Percentiles rank a stretch among this genome's conserved stretches.
Conservation (phyloP, 805 yeast genomes). For the Myxozyma udenii region DNA sequence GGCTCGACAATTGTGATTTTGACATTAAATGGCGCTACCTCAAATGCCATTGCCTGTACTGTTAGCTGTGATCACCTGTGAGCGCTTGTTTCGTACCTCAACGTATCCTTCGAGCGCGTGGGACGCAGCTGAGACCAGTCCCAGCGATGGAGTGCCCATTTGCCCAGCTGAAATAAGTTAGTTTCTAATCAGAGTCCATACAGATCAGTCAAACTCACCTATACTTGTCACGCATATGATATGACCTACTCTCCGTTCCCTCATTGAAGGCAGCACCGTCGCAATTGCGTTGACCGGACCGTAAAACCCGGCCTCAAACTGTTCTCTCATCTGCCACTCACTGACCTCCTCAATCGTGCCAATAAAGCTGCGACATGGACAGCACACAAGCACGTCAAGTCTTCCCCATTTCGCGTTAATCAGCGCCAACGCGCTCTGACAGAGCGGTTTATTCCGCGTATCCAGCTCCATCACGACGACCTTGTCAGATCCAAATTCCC, state of each 20-base stretch:
- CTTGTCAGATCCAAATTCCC: conserved; percentile 10
- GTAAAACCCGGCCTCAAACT: conserved; percentile 27
- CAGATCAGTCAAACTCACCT: conserved; percentile 2
- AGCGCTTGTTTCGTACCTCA: conserved; percentile 18
- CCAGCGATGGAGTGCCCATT: conserved; percentile 35
- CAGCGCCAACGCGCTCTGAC: conserved; percentile 29
- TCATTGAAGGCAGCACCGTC: conserved; percentile 34
- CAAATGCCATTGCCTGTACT: conserved; percentile 33
- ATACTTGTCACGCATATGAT: conserved; percentile 34
- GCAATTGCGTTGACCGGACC: conserved; percentile 34
- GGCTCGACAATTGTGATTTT: conserved; percentile 36
- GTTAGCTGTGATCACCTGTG: not conserved
- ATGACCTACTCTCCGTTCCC: conserved; percentile 34
- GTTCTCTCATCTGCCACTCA: conserved; percentile 32
- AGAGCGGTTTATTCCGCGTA: conserved; percentile 30
- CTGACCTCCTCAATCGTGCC: conserved; percentile 30
- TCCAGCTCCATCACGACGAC: conserved; percentile 28
- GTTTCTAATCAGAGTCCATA: not conserved
- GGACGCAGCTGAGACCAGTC: conserved; percentile 33
- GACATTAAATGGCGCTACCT: conserved; percentile 33
- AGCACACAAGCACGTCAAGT: conserved; percentile 25
- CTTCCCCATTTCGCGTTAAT: conserved; percentile 21
- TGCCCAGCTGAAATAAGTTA: too few species aligned
- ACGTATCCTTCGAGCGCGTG: conserved; percentile 39
- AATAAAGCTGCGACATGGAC: conserved; percentile 16